These are phyloP conservation scores for Cymbidium sinense DNA, from an alignment of 106 monocot species.

Conservation along the genomic window DNA sequence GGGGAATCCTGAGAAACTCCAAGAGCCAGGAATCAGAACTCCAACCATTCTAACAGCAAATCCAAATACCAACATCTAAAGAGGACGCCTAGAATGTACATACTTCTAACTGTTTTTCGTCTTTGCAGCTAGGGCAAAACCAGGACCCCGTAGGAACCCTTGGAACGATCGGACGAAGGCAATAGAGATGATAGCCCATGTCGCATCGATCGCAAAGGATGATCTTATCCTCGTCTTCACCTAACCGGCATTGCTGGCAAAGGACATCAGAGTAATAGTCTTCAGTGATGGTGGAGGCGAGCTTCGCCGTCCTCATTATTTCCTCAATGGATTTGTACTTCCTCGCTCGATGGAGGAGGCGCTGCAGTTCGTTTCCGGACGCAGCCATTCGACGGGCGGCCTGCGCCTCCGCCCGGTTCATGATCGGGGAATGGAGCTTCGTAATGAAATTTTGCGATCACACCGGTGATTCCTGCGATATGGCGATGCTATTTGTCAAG, in stretches of 20 bases:
- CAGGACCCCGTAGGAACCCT: slow-evolving; percentile 71
- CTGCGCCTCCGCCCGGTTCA: not conserved
- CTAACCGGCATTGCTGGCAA: slow-evolving; percentile 71
- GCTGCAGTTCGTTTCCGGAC: slow-evolving; percentile 58
- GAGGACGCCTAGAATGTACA: slow-evolving; percentile 1
- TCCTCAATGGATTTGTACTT: slow-evolving; percentile 51
- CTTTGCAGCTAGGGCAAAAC: slow-evolving; percentile 59
- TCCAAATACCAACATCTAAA: slow-evolving; percentile 8
- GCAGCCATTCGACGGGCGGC: slow-evolving; percentile 12
- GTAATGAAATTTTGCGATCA: not conserved
- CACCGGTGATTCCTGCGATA: not conserved
- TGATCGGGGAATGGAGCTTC: not conserved
- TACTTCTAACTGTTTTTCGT: slow-evolving; percentile 12
- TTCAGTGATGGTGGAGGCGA: slow-evolving; percentile 17
- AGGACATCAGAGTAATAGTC: slow-evolving; percentile 38
- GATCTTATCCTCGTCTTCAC: slow-evolving; percentile 61
- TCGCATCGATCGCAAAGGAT: slow-evolving; percentile 79
- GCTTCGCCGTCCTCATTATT: slow-evolving; percentile 55
- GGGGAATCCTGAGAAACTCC: slow-evolving; percentile 51
- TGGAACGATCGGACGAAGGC: slow-evolving; percentile 68
- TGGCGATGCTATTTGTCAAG: not conserved
- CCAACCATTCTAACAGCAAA: not conserved
- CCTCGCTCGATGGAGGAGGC: slow-evolving; percentile 27
- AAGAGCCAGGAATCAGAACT: slow-evolving; percentile 12
- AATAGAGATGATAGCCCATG: slow-evolving; percentile 62